Conservation (phyloP, 2,329 filamentous ascomycete species). For the Colletotrichum magnum region DNA sequence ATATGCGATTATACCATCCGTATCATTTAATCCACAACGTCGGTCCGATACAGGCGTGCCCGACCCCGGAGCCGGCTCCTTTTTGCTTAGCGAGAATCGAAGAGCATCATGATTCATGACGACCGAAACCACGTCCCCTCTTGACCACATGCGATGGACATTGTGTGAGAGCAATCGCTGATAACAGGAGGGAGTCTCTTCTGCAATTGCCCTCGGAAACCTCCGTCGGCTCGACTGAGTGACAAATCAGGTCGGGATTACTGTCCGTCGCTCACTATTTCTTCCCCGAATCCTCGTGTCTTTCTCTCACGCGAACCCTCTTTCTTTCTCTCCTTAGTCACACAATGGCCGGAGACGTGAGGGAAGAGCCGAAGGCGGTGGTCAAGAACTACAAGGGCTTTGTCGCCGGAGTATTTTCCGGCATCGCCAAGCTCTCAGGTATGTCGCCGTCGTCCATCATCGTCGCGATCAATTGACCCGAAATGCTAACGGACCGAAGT, state of each 20-base stretch:
- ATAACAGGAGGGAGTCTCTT: constrained; percentile 3
- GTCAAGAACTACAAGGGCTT: constrained; percentile 90
- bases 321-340: constrained; percentile 1
- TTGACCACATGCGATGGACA: constrained; percentile 24
- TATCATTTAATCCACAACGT: constrained; percentile 11
- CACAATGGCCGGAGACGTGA: constrained; percentile 38
- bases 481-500: constrained; percentile 54
- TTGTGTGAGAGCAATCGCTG: constrained; percentile 11
- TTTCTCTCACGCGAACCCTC: neutral
- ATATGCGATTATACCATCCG: constrained; percentile 23
- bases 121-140: constrained; percentile 9
- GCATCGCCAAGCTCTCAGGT: constrained; percentile 88
- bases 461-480: neutral
- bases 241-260: neutral
- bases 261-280: constrained; percentile 16
- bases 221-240: constrained; percentile 4
- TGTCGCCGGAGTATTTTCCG: constrained; percentile 95
- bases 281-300: constrained; percentile 1
- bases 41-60: constrained; percentile 25
- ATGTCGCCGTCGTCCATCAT: neutral
- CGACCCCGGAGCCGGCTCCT: constrained; percentile 39
- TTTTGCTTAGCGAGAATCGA: constrained; percentile 32
- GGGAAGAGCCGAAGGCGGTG: constrained; percentile 51
- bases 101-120: constrained; percentile 41
- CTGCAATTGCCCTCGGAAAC: neutral